Evolutionary conservation across 495 filamentous ascomycete genomes (phyloP).

Genomic region (Aspergillus carlsbadensis): DNA sequence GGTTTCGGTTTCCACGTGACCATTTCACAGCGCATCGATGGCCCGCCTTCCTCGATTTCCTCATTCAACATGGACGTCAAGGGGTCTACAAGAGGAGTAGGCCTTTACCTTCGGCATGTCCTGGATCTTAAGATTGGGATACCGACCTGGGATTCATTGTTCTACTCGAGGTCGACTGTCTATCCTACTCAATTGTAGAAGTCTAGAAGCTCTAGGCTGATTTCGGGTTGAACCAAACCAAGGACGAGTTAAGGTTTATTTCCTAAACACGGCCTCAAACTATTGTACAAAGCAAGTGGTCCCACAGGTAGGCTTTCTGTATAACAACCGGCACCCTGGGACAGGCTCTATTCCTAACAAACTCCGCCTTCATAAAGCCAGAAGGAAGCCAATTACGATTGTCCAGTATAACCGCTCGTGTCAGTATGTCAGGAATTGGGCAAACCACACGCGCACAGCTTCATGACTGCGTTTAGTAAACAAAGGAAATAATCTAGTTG

Average conservation of each 20-base stretch:
- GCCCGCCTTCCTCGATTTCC: too few relatives aligned
- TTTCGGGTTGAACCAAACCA: too few relatives aligned
- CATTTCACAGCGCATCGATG: too few relatives aligned
- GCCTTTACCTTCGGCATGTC: too few relatives aligned
- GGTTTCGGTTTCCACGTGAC: too few relatives aligned
- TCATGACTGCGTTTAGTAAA: constrained; percentile 6
- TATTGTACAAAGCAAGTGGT: constrained; percentile 27
- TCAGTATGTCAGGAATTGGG: constrained; percentile 4
- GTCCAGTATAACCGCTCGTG: constrained; percentile 2
- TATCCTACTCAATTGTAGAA: constrained; percentile 51
- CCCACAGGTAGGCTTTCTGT: constrained; percentile 16
- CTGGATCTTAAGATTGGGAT: too few relatives aligned
- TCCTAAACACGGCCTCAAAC: constrained; percentile 13
- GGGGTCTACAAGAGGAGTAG: too few relatives aligned
- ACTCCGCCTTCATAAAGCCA: constrained; percentile 1
- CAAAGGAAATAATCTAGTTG: constrained; percentile 3
- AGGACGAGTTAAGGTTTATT: too few relatives aligned
- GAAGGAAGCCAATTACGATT: constrained; percentile 5
- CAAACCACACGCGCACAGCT: background rate
- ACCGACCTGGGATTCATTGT: too few relatives aligned
- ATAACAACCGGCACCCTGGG: constrained; percentile 13
- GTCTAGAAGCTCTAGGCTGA: background rate
- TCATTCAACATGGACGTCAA: too few relatives aligned
- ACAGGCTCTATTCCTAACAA: constrained; percentile 15
- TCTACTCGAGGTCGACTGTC: constrained; percentile 65